Conservation (phyloP, 208 protist species). For the Trypanosoma melophagium region DNA sequence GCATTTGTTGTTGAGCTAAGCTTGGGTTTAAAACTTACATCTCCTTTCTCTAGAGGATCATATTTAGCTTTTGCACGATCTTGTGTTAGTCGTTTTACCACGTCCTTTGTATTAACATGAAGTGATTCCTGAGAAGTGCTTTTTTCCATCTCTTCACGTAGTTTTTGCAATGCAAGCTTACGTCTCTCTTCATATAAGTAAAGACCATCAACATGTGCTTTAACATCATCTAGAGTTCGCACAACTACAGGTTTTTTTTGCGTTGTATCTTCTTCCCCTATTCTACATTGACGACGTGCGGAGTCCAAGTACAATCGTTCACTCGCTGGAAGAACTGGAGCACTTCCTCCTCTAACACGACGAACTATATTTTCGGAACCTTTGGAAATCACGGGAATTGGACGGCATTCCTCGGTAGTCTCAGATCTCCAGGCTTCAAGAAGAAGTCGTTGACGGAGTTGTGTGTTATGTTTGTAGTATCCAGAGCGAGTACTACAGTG, state of each 20-base stretch:
- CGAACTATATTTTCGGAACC: slow-evolving; percentile 48
- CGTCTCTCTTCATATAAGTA: slow-evolving; percentile 47
- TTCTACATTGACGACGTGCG: slow-evolving; percentile 25
- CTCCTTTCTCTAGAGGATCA: slow-evolving; percentile 4
- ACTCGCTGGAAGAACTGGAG: slow-evolving; percentile 26
- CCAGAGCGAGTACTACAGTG: slow-evolving; percentile 12
- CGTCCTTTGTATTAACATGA: slow-evolving; percentile 34
- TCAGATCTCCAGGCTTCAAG: slow-evolving; percentile 46
- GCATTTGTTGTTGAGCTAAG: slow-evolving; percentile 12
- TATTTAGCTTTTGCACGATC: neutral
- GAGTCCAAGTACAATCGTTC: slow-evolving; percentile 57
- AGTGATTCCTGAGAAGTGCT: slow-evolving; percentile 11
- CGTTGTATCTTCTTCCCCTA: slow-evolving; percentile 11
- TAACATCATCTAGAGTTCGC: slow-evolving; percentile 38
- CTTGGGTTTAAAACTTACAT: slow-evolving; percentile 14
- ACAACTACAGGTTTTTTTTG: neutral
- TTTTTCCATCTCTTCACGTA: slow-evolving; percentile 38
- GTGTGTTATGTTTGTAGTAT: slow-evolving; percentile 12
- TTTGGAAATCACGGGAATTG: slow-evolving; percentile 41
- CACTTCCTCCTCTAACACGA: slow-evolving; percentile 33
- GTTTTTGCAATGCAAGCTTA: slow-evolving; percentile 32
- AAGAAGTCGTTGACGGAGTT: slow-evolving; percentile 44
- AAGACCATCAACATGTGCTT: slow-evolving; percentile 49
- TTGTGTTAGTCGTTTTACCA: slow-evolving; percentile 47
- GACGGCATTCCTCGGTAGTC: slow-evolving; percentile 19